These are phyloP conservation scores for Ophiostoma montium DNA, from an alignment of 2,329 filamentous ascomycete species.

Conservation along the genomic window DNA sequence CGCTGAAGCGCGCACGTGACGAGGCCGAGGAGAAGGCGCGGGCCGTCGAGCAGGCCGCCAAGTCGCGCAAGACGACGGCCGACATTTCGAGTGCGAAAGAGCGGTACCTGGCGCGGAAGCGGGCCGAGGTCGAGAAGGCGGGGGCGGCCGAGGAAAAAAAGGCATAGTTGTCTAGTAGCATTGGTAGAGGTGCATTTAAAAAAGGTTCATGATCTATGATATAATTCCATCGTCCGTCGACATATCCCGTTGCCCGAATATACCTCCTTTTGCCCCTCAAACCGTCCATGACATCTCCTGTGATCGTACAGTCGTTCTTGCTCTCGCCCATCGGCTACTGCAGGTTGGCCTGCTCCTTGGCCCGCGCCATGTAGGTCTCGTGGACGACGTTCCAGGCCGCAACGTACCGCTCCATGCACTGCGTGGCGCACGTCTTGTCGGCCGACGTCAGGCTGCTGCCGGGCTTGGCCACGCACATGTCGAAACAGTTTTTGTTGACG, in stretches of 20 bases:
- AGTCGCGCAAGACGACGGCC: constrained; percentile 62
- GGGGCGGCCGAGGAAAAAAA: constrained; percentile 58
- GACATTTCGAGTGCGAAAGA: constrained; percentile 70
- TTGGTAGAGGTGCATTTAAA: not conserved
- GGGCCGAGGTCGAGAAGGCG: constrained; percentile 56
- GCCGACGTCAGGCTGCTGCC: constrained; percentile 49
- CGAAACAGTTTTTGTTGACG: constrained; percentile 71
- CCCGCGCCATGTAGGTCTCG: constrained; percentile 48
- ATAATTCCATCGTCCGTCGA: too few relatives aligned
- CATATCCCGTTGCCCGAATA: too few relatives aligned
- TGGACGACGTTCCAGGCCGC: constrained; percentile 63
- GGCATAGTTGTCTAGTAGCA: not conserved
- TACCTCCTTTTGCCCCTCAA: too few relatives aligned
- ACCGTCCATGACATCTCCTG: too few relatives aligned
- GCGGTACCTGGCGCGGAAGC: constrained; percentile 64
- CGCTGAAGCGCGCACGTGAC: constrained; percentile 57
- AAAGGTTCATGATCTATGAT: too few relatives aligned
- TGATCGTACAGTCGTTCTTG: not conserved
- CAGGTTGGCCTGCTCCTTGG: constrained; percentile 21
- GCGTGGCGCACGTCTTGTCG: constrained; percentile 57
- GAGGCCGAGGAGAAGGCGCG: constrained; percentile 51
- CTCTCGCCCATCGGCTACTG: not conserved
- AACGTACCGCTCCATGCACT: constrained; percentile 81
- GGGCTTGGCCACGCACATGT: constrained; percentile 59
- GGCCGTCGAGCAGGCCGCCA: constrained; percentile 49